Evolutionary conservation across 2,329 filamentous ascomycete genomes (phyloP).

Genomic region (Ophiostoma pallidulum): DNA sequence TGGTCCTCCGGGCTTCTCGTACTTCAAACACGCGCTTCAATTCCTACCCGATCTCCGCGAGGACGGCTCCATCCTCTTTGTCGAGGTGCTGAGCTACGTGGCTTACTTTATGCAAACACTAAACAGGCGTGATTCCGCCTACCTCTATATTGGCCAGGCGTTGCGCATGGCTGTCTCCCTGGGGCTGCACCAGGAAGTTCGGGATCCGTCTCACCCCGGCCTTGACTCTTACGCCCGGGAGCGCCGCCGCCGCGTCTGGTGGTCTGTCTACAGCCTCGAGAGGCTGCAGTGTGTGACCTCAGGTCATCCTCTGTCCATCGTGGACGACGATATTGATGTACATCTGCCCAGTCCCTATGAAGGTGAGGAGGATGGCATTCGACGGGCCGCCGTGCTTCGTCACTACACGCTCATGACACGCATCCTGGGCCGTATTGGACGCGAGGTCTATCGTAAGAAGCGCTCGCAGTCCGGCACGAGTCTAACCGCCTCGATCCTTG

Average conservation of each 20-base stretch:
- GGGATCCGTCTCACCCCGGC: neutral
- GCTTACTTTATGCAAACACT: slow-evolving; percentile 46
- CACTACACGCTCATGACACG: slow-evolving; percentile 6
- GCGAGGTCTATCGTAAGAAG: slow-evolving; percentile 5
- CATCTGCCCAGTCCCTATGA: neutral
- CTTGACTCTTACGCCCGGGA: neutral
- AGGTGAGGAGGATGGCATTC: neutral
- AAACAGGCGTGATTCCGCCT: slow-evolving; percentile 5
- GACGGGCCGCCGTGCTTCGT: neutral
- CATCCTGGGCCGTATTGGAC: slow-evolving; percentile 3
- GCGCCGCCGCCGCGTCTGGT: slow-evolving; percentile 1
- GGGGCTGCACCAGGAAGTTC: slow-evolving; percentile 6
- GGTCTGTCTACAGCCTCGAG: slow-evolving; percentile 4
- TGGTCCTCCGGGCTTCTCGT: slow-evolving; percentile 5
- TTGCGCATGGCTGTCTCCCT: slow-evolving; percentile 6
- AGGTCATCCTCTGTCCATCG: slow-evolving; percentile 2
- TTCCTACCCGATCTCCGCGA: slow-evolving; percentile 25
- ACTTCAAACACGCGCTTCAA: slow-evolving; percentile 6
- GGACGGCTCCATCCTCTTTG: slow-evolving; percentile 40
- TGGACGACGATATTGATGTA: slow-evolving; percentile 5
- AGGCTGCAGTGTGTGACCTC: slow-evolving; percentile 1
- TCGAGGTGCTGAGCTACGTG: slow-evolving; percentile 39
- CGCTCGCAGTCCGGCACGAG: neutral
- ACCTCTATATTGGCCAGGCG: slow-evolving; percentile 4
- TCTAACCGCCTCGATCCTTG: neutral